phyloP scores from a whole-genome alignment of 2,329 filamentous ascomycete species.

The Pezicula rhizophila region DNA sequence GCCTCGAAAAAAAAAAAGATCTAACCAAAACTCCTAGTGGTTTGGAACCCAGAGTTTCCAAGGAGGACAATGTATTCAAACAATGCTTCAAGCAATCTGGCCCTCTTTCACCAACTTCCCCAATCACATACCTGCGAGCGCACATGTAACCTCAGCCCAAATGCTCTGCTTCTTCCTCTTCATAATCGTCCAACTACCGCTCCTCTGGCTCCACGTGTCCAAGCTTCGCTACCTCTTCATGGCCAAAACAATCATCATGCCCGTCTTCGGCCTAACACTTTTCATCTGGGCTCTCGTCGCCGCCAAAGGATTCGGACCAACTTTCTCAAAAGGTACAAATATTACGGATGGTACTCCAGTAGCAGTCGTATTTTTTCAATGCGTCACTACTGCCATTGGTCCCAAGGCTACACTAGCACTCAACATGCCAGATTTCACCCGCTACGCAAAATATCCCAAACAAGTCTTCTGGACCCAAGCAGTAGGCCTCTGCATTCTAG shows the following conservation, averaged over 20 bases:
- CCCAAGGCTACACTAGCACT: conserved; percentile 22
- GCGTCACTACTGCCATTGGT: conserved; percentile 16
- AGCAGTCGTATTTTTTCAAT: conserved; percentile 15
- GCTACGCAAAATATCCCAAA: conserved; percentile 19
- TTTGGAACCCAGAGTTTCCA: conserved; percentile 18
- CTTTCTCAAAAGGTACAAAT: conserved; percentile 14
- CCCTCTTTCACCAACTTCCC: conserved; percentile 44
- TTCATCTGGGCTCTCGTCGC: conserved; percentile 20
- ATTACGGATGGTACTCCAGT: conserved; percentile 13
- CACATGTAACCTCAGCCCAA: conserved; percentile 48
- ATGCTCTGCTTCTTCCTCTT: conserved; percentile 47
- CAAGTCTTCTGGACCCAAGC: conserved; percentile 19
- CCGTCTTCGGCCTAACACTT: conserved; percentile 15
- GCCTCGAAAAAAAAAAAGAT: conserved; percentile 1
- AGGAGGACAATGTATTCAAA: conserved; percentile 28
- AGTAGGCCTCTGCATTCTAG: conserved; percentile 16
- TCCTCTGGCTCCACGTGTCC: conserved; percentile 43
- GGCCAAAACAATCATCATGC: conserved; percentile 34
- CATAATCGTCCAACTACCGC: conserved; percentile 17
- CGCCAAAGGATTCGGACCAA: conserved; percentile 18
- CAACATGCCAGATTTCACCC: conserved; percentile 27
- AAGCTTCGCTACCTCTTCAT: conserved; percentile 46
- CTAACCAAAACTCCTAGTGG: conserved; percentile 4
- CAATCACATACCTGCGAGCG: conserved; percentile 41
- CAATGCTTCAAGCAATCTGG: conserved; percentile 41